Evolutionary conservation across 2,329 filamentous ascomycete species (phyloP), one percentile per base, ranked within the genome.

Genomic region (Blastomyces emzantsi): DNA sequence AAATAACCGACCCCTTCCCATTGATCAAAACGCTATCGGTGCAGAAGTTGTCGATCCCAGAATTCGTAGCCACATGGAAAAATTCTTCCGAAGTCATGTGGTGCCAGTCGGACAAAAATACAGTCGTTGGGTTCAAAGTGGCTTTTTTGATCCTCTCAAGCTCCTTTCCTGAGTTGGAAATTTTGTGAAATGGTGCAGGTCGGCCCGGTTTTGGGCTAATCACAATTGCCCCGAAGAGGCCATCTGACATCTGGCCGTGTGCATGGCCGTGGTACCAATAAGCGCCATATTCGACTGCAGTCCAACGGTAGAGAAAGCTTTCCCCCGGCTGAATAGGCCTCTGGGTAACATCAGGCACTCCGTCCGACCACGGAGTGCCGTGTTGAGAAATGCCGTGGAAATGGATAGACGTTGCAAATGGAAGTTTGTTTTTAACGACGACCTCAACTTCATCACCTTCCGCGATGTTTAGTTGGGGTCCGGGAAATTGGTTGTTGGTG

Each of bases 1-100:
- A 87, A 58, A 80, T 73, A 0, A 84, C 80, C 1, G 77, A 76
- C 2, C 85, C 85, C 67, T 83, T 82, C 28, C 85, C 85, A 63
- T 87, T 87, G 62, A 87, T 74, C 2, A 87, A 73, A 28, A 87
- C 75, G 0, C 83, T 81, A 67, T 86, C 85, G 67, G 84, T 82
- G 73, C 85, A 87, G 0, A 80, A 76, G 45, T 81, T 74, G 6
- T 78, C 72, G 49, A 72, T 66, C 60, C 69, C 68, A 28, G 68
- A 67, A 28, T 64, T 60, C 28, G 66, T 17, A 59, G 70, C 65
- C 45, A 68, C 66, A 1, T 56, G 66, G 25, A 67, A 65, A 60
- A 73, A 76, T 57, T 81, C 71, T 1, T 73, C 67, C 0, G 81
- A 84, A 0, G 80, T 81, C 9, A 80, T 73, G 65, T 84, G 81